Evolutionary conservation across 2,329 filamentous ascomycete genomes (phyloP).

Genomic region (Teratosphaeria zuluensis): DNA sequence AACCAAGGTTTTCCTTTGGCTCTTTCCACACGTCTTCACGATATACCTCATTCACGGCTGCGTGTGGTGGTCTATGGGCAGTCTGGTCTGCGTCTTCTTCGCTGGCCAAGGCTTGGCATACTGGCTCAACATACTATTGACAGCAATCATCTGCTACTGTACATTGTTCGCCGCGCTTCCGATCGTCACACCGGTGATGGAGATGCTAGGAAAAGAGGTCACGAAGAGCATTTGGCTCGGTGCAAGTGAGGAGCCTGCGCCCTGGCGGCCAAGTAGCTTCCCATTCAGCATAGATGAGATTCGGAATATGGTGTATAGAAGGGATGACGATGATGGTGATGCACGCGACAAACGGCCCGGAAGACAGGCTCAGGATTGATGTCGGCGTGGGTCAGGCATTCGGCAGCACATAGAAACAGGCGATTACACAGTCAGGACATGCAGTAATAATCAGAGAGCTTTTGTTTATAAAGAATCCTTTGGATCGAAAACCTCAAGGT

Average conservation of each 20-base stretch:
- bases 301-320: conserved; percentile 5
- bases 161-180: conserved; percentile 25
- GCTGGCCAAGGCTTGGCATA: conserved; percentile 24
- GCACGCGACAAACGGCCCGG: background rate
- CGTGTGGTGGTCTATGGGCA: conserved; percentile 36
- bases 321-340: conserved; percentile 4
- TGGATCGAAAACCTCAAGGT: too few species aligned
- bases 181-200: conserved; percentile 29
- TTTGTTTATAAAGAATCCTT: too few species aligned
- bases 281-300: conserved; percentile 10
- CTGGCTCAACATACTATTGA: conserved; percentile 28
- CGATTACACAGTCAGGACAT: background rate
- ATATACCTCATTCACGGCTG: conserved; percentile 41
- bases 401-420: background rate
- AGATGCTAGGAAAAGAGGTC: conserved; percentile 31
- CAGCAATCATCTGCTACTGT: conserved; percentile 28
- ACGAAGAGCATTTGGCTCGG: conserved; percentile 28
- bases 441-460: background rate
- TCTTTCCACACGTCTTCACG: conserved; percentile 42
- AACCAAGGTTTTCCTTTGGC: conserved; percentile 28
- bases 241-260: conserved; percentile 27
- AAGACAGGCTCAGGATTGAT: background rate
- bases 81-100: conserved; percentile 29
- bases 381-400: background rate
- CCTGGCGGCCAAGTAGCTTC: conserved; percentile 19